phyloP scores from a whole-genome alignment of 1,284 basidiomycete genomes.

The Mycosarcoma mackinlayi region DNA sequence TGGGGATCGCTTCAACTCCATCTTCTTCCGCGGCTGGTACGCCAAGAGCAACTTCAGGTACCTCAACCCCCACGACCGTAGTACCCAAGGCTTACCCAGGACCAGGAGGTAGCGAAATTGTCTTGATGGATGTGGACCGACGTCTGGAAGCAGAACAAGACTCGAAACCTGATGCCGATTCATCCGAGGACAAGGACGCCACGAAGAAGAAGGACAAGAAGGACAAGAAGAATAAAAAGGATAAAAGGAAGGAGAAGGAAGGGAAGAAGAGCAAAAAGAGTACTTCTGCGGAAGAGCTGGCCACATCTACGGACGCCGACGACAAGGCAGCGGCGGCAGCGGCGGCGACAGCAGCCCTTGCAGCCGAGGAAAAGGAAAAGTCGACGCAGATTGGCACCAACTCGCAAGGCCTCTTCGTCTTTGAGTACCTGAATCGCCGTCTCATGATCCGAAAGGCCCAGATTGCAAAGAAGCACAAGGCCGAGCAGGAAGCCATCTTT shows the following conservation, averaged over 20 bases:
- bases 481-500: constrained; percentile 57
- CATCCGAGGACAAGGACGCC: constrained; percentile 11
- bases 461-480: constrained; percentile 52
- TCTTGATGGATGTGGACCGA: constrained; percentile 44
- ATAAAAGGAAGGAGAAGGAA: constrained; percentile 33
- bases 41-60: constrained; percentile 26
- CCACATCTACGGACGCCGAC: neutral
- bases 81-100: constrained; percentile 41
- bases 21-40: constrained; percentile 46
- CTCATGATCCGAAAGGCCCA: constrained; percentile 61
- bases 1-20: constrained; percentile 56
- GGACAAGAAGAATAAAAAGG: constrained; percentile 20
- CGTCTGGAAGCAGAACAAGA: constrained; percentile 28
- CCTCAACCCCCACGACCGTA: constrained; percentile 19
- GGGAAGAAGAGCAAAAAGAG: constrained; percentile 34
- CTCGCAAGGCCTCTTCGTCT: constrained; percentile 48
- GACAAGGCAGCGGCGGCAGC: neutral
- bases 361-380: constrained; percentile 39
- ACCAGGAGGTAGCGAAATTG: constrained; percentile 42
- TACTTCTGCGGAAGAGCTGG: neutral
- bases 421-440: constrained; percentile 60
- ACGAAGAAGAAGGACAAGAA: constrained; percentile 21
- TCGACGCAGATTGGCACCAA: constrained; percentile 47
- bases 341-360: neutral
- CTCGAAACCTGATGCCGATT: constrained; percentile 1